Evolutionary conservation across 78 protist genomes (phyloP).

Genomic region (Dictyostelium intermedium): DNA sequence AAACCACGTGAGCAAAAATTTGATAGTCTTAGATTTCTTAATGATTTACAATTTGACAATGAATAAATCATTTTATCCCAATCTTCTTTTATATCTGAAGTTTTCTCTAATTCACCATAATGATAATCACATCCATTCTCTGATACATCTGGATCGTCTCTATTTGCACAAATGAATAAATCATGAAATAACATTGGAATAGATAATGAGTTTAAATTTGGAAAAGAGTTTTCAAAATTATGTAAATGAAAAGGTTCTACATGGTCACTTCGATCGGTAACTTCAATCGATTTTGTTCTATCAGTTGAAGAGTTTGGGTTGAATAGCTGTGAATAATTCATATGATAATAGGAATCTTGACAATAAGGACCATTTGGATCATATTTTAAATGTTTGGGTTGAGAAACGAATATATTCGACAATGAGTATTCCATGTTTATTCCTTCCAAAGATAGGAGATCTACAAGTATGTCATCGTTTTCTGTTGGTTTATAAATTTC

Average conservation of each 20-base stretch:
- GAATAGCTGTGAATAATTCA: background rate
- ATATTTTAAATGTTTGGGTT: background rate
- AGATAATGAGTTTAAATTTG: background rate
- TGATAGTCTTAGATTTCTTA: background rate
- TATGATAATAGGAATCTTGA: background rate
- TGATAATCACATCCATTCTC: background rate
- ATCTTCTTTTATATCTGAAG: background rate
- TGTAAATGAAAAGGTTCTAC: background rate
- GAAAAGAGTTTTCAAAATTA: background rate
- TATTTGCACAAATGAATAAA: background rate
- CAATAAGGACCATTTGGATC: background rate
- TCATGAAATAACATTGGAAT: background rate
- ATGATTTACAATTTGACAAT: background rate
- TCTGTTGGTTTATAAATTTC: no score
- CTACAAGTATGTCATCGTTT: no score
- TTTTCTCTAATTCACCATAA: background rate
- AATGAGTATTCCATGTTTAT: no score
- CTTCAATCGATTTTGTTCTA: background rate
- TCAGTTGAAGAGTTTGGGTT: background rate
- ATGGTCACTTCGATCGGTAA: background rate
- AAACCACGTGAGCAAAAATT: background rate
- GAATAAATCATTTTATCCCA: background rate
- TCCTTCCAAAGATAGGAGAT: no score
- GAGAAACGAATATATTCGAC: no score
- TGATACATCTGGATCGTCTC: no score